Percentiles rank a stretch among this genome's conserved stretches.
Conservation (phyloP, 495 filamentous ascomycete species). For the Schizothecium vesticola region DNA sequence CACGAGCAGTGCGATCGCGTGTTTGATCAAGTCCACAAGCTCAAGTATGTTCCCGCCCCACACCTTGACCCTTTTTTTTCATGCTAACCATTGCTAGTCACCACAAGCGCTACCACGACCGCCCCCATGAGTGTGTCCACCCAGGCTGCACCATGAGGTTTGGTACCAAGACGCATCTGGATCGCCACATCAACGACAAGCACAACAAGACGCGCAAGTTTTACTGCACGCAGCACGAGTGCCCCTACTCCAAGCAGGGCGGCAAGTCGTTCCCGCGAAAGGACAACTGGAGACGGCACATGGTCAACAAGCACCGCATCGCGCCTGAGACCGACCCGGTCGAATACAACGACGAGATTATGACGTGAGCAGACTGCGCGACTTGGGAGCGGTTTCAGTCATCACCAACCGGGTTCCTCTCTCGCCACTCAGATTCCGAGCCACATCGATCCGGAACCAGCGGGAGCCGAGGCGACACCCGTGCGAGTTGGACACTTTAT, state of each 20-base stretch:
- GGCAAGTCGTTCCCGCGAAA: conserved; percentile 48
- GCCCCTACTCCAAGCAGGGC: conserved; percentile 40
- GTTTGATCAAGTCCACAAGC: conserved; percentile 44
- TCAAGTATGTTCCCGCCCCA: conserved; percentile 33
- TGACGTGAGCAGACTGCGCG: background rate
- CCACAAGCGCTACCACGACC: conserved; percentile 46
- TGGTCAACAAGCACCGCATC: conserved; percentile 44
- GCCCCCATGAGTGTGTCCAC: conserved; percentile 40
- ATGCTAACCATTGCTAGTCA: conserved; percentile 25
- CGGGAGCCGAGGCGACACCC: background rate
- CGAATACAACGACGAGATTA: conserved; percentile 22
- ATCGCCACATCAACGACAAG: conserved; percentile 49
- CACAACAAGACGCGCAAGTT: conserved; percentile 46
- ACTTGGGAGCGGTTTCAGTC: background rate
- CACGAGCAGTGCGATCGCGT: conserved; percentile 37
- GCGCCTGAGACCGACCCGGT: conserved; percentile 25
- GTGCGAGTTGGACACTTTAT: background rate
- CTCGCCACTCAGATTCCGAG: background rate
- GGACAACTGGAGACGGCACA: conserved; percentile 49
- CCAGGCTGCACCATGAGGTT: conserved; percentile 40
- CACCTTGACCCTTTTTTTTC: conserved; percentile 1
- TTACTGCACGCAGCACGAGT: conserved; percentile 40
- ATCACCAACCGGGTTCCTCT: background rate
- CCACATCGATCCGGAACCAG: background rate
- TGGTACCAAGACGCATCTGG: conserved; percentile 48